Evolutionary conservation across 2,329 filamentous ascomycete species (phyloP).

Genomic region (Penicillium sclerotigenum): DNA sequence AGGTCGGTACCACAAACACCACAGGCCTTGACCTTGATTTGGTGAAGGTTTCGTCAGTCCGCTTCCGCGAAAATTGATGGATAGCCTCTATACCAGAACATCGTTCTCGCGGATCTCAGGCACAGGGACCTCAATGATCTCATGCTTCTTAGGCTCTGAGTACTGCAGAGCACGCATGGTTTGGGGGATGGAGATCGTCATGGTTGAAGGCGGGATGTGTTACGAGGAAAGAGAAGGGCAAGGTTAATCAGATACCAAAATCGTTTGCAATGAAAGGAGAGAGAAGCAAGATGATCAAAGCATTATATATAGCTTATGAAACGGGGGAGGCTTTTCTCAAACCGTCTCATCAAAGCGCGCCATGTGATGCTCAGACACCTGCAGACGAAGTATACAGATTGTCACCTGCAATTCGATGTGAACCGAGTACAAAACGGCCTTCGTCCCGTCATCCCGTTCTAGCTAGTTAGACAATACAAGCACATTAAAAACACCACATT

Average conservation of each 20-base stretch:
- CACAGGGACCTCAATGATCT: slow-evolving; percentile 14
- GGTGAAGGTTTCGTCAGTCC: not conserved
- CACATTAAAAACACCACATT: too few species aligned
- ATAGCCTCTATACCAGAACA: slow-evolving; percentile 10
- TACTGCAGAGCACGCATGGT: slow-evolving; percentile 19
- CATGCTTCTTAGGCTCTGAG: slow-evolving; percentile 12
- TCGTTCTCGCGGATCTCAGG: slow-evolving; percentile 17
- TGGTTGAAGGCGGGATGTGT: not conserved
- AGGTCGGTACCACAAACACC: slow-evolving; percentile 59
- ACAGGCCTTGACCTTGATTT: slow-evolving; percentile 61
- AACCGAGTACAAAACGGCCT: too few species aligned
- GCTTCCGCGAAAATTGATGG: not conserved
- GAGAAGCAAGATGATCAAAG: not conserved
- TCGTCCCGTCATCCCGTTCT: too few species aligned
- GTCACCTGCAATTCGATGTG: not conserved
- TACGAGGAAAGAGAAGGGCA: not conserved
- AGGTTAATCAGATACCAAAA: not conserved
- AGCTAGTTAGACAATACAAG: too few species aligned
- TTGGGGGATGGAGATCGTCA: slow-evolving; percentile 11
- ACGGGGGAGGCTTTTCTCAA: not conserved
- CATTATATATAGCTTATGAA: not conserved
- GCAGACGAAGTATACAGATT: slow-evolving; percentile 1
- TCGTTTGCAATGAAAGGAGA: not conserved
- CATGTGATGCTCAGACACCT: not conserved
- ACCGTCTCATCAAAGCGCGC: not conserved